Evolutionary conservation across 2,329 filamentous ascomycete genomes (phyloP).

Genomic region (Xylariaceae sp.): DNA sequence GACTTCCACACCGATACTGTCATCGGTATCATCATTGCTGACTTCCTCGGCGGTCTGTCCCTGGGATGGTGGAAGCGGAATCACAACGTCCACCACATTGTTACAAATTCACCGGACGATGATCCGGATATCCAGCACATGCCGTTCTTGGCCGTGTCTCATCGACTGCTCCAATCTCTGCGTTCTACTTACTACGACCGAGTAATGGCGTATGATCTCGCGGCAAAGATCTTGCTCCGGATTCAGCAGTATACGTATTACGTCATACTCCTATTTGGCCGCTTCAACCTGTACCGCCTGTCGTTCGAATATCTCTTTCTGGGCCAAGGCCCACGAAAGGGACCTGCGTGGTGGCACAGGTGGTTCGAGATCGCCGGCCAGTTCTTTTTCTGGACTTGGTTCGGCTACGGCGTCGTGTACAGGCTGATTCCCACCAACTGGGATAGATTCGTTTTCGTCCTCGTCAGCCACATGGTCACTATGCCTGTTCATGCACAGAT

Average conservation of each 20-base stretch:
- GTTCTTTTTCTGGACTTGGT: conserved; percentile 83
- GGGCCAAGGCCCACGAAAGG: conserved; percentile 71
- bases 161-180: conserved; percentile 74
- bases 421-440: conserved; percentile 68
- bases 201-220: conserved; percentile 75
- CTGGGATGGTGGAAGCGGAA: conserved; percentile 97
- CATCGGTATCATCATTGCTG: conserved; percentile 87
- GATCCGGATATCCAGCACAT: conserved; percentile 94
- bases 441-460: conserved; percentile 72
- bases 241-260: conserved; percentile 85
- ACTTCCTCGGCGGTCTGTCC: conserved; percentile 86
- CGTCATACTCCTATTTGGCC: conserved; percentile 75
- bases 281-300: conserved; percentile 84
- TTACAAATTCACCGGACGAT: conserved; percentile 93
- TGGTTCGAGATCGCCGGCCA: conserved; percentile 79
- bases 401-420: conserved; percentile 81
- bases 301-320: conserved; percentile 78
- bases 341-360: conserved; percentile 80
- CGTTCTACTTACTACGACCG: conserved; percentile 83
- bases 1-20: conserved; percentile 79
- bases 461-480: conserved; percentile 79
- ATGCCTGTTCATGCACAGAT: conserved; percentile 88
- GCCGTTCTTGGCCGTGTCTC: conserved; percentile 85
- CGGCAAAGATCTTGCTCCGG: conserved; percentile 70
- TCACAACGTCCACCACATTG: conserved; percentile 95